Base-by-base conservation (phyloP, 257 asterid genomes). In the Jacaranda copaia region DNA sequence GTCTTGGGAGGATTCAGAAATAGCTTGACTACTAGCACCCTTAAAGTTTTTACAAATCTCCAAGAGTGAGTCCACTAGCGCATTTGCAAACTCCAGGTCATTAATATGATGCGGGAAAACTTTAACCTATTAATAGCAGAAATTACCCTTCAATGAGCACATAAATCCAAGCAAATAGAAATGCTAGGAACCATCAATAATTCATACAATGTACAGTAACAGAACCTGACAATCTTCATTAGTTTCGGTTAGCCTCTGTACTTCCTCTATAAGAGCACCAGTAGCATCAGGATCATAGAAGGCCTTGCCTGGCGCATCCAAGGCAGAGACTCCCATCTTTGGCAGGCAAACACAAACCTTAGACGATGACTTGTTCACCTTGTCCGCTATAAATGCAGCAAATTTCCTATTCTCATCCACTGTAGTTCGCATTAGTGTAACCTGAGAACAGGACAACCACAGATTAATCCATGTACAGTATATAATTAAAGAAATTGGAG, bases 361-460 rank as follows among this genome's bases (percentile, higher is more conserved):
- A 60, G 98, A 95, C 43, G 92, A 85, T 68, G 94, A 86, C 81
- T 84, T 93, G 78, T 89, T 91, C 84, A 91, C 80, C 87, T 91
- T 95, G 75, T 91, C 89, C 52, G 97, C 92, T 68, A 95, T 89
- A 88, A 95, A 95, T 79, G 88, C 89, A 62, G 98, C 98, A 81
- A 91, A 85, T 83, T 91, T 90, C 82, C 49, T 81, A 81, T 85
- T 95, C 79, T 95, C 99, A 12, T 90, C 97, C 77, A 82, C 85
- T n/a, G 97, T 87, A 13, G 96, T 93, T 68, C 98, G 90, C 89
- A 95, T 88, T 77, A 93, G 74, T 14, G 99, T 88, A 73, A 95
- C 91, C 99, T 94, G 87, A 57, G 73, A 75, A 79, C 73, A 70
- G 49, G 73, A 67, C 25, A 45, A 10, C 20, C 43, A 59, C 38